Conservation (phyloP, 768 basidiomycete genomes). For the Tricholoma flavovirens region DNA sequence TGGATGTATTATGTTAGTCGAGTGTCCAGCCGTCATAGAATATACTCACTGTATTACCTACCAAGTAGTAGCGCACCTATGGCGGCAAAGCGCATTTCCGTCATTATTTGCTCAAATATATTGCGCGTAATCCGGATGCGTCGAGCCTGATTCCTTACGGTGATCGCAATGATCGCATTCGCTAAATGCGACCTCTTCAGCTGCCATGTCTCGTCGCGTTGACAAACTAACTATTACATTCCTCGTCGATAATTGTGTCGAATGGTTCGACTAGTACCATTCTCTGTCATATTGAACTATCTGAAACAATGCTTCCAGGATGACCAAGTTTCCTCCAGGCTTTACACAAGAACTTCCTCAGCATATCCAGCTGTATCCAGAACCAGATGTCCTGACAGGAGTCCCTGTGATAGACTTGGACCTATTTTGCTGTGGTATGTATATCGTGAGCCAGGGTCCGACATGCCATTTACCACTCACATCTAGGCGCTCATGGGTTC, state of each 20-base stretch:
- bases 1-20: not conserved
- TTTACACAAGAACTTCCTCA: slow-evolving; percentile 67
- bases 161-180: no score
- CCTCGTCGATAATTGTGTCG: slow-evolving; percentile 71
- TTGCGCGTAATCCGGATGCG: not conserved
- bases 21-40: not conserved
- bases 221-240: slow-evolving; percentile 49
- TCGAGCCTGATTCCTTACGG: no score
- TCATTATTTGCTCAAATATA: not conserved
- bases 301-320: slow-evolving; percentile 36
- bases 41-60: not conserved
- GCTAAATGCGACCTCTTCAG: no score
- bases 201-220: slow-evolving; percentile 17
- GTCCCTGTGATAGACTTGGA: slow-evolving; percentile 69
- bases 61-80: not conserved
- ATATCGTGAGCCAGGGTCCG: not conserved
- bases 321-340: slow-evolving; percentile 73
- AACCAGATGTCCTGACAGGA: slow-evolving; percentile 34
- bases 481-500: slow-evolving; percentile 75
- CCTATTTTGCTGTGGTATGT: slow-evolving; percentile 52
- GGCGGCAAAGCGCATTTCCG: not conserved
- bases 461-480: no score
- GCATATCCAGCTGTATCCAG: slow-evolving; percentile 50
- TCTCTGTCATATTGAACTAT: not conserved
- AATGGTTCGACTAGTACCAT: slow-evolving; percentile 53